Evolutionary conservation across 2,329 filamentous ascomycete genomes (phyloP).

Genomic region (Penicillium sclerotiorum): DNA sequence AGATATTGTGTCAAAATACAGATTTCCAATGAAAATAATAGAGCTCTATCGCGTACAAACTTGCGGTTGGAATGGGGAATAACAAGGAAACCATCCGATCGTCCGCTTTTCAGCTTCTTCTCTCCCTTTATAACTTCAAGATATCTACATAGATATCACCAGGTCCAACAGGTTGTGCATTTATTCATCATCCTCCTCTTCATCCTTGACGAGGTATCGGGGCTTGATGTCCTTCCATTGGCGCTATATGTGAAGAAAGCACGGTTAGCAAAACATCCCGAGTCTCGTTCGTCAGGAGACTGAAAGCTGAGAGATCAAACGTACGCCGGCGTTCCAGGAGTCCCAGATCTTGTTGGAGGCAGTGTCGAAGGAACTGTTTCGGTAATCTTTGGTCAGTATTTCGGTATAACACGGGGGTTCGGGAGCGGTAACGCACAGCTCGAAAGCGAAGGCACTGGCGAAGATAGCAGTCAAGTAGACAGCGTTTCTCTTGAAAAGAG

Average conservation of each 20-base stretch:
- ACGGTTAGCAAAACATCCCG: conserved; percentile 19
- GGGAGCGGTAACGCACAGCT: conserved; percentile 70
- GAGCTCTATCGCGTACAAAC: conserved; percentile 28
- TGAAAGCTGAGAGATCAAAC: conserved; percentile 42
- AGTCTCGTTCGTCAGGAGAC: too few relatives aligned
- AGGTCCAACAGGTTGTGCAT: conserved; percentile 7
- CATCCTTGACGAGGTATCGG: conserved; percentile 70
- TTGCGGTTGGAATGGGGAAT: conserved; percentile 25
- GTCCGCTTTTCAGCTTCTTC: conserved; percentile 19
- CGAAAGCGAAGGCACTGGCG: conserved; percentile 81
- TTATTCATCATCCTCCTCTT: conserved; percentile 62
- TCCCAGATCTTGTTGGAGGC: conserved; percentile 88
- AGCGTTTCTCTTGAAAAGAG: conserved; percentile 82
- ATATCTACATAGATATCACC: conserved; percentile 14
- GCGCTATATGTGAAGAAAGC: conserved; percentile 60
- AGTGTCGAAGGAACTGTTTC: conserved; percentile 75
- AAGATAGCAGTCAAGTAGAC: conserved; percentile 89
- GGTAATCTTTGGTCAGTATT: conserved; percentile 22
- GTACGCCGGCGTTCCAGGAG: conserved; percentile 84
- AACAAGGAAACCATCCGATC: conserved; percentile 18
- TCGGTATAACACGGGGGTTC: conserved; percentile 4
- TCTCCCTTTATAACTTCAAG: conserved; percentile 18
- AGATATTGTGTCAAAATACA: conserved; percentile 21
- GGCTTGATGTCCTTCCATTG: conserved; percentile 99
- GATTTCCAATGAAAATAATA: conserved; percentile 17